These are phyloP conservation scores for Xanthoconium stramineum DNA, from an alignment of 768 basidiomycete species.

Conservation along the genomic window DNA sequence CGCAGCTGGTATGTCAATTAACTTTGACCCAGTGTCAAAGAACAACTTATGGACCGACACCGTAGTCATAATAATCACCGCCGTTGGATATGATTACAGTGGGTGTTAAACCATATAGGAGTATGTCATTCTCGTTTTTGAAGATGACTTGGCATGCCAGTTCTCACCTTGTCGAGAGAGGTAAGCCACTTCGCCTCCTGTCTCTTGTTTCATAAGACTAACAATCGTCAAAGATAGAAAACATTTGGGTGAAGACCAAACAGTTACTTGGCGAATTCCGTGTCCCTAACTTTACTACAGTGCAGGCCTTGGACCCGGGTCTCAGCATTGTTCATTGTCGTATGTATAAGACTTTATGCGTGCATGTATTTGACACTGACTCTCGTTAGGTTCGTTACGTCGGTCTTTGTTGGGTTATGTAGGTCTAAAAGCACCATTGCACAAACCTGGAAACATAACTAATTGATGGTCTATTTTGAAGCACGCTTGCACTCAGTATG, in stretches of 20 bases:
- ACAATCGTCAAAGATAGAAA: constrained; percentile 4
- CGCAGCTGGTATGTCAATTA: neutral
- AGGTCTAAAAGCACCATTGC: too few relatives aligned
- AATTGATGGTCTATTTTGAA: too few relatives aligned
- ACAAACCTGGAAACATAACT: too few relatives aligned
- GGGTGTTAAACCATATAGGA: neutral
- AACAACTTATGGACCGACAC: neutral
- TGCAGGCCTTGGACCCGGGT: constrained; percentile 3
- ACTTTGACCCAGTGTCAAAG: neutral
- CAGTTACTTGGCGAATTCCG: too few relatives aligned
- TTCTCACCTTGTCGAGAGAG: constrained; percentile 14
- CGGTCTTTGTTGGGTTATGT: too few relatives aligned
- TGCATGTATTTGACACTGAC: too few relatives aligned
- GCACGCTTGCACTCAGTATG: too few relatives aligned
- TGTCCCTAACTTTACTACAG: neutral
- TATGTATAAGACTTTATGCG: neutral
- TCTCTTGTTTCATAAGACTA: neutral
- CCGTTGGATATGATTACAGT: constrained; percentile 16
- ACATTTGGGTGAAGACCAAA: constrained; percentile 11
- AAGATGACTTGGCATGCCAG: neutral
- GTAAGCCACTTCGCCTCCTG: neutral
- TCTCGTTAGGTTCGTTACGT: too few relatives aligned
- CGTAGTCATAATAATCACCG: constrained; percentile 2
- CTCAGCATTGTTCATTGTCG: constrained; percentile 6
- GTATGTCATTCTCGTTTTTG: too few relatives aligned